Base-by-base conservation (phyloP, 2,329 filamentous ascomycete genomes). In the Moelleriella libera region DNA sequence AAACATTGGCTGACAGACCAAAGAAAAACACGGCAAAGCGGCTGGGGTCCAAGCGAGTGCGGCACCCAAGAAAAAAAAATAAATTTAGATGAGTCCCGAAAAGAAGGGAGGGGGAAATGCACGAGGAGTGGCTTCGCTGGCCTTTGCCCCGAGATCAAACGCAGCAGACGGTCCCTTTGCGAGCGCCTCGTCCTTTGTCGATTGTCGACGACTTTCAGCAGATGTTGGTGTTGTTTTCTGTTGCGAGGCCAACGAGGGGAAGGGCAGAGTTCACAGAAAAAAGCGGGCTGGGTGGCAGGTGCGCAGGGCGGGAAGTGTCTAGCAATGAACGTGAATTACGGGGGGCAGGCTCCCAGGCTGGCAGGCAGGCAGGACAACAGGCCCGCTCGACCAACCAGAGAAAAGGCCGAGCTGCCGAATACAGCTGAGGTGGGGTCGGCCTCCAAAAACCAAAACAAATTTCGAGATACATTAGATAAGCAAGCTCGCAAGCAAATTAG, bases 181-280 rank as follows among this genome's bases (percentile, higher is more conserved):
- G 56, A 59, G 57, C 58, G 55, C 56, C 52, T 59, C 54, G 54
- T 54, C 51, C 54, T 57, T 49, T 47, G 53, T 54, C 53, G 54
- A 58, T 44, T 45, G 42, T 45, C 54, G 55, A 58, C 51, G 49
- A 50, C 53, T 48, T 54, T 50, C 51, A 51, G 54, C 49, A 54
- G 58, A 65, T 66, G 61, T 66, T 66, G 62, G 65, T 57, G 56
- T 66, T 66, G 59, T 63, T 62, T 64, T 63, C 58, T 65, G 63
- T 67, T 68, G 65, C 65, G 65, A 66, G 65, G 65, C 63, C 64
- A 67, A 67, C 64, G 62, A 60, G 58, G 55, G 56, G 58, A 59
- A 58, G 59, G 55, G 52, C 56, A 56, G 40, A 41, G n/a, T 7
- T n/a, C 14, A 41, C 40, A n/a, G 56, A 40, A 31, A 49, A 41